Base-by-base conservation (phyloP, 2,329 filamentous ascomycete genomes). In the Penicillium sp. region DNA sequence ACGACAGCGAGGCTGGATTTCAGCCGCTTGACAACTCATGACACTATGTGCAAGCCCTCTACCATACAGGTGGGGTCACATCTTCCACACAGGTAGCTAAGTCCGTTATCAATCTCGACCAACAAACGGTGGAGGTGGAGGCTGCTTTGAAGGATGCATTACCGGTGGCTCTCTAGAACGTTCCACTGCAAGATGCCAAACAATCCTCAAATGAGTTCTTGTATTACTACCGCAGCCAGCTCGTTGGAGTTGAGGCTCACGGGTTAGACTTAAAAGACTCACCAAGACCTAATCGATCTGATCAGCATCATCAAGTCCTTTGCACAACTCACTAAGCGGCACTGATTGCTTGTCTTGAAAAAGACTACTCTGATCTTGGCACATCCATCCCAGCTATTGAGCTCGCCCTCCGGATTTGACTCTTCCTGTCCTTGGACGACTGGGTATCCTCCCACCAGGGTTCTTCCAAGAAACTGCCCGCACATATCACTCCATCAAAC, bases 401-500 rank as follows among this genome's bases (percentile, higher is more conserved):
- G n/a, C n/a, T 49, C 14, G 44, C 44, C 13, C 44, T 49, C 10
- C n/a, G 44, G 27, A 33, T 49, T 14, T 33, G 27, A 27, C 27
- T 49, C 27, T 35, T 49, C 16, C n/a, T 49, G 16, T 7, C 44
- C 4, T 6, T 49, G 5, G 44, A 49, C 16, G 44, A 35, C 31
- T 35, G 44, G 44, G 44, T 10, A 49, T 52, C 35, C 46, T 57
- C 50, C 39, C 37, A 27, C 49, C 39, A 11, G 54, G 41, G 1
- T 54, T 60, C 35, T 49, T 60, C 24, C 46, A 59, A 39, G 57
- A 59, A 52, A 56, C 57, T 10, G 47, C 53, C 44, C 44, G 46
- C 4, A 56, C 57, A 4, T n/a, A 6, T 54, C 57, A 39, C 53
- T 56, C 27, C 46, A 27, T 55, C 57, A 24, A 54, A 56, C 31